Evolutionary conservation across 2,329 filamentous ascomycete genomes (phyloP).

Genomic region (Apiospora saccharicola): DNA sequence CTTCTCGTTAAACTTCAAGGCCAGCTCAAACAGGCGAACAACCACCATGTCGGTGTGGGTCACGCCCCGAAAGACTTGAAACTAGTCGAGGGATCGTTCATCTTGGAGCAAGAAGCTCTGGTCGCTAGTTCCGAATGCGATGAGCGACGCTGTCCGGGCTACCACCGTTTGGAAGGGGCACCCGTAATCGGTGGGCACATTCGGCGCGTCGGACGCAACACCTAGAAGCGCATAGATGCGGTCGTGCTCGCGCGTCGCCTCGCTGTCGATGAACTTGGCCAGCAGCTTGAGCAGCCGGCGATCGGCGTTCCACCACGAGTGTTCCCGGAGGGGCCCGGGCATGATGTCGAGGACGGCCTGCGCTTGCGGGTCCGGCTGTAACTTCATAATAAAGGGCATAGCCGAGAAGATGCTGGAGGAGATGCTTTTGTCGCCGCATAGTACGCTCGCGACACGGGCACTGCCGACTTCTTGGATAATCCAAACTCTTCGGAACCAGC

Average conservation of each 20-base stretch:
- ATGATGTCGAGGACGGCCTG: conserved; percentile 5
- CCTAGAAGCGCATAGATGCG: not conserved
- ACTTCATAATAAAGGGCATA: not conserved
- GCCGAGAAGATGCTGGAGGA: not conserved
- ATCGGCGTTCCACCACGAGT: not conserved
- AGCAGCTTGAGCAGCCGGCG: not conserved
- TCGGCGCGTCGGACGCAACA: not conserved
- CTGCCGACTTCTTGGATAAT: not conserved
- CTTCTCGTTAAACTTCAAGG: too few relatives aligned
- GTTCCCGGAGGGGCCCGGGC: not conserved
- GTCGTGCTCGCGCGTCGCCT: not conserved
- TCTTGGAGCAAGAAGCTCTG: not conserved
- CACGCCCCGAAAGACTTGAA: too few relatives aligned
- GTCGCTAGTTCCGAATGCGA: not conserved
- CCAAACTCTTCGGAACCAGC: conserved; percentile 10
- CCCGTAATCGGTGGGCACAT: not conserved
- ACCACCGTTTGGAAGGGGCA: not conserved
- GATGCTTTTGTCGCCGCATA: not conserved
- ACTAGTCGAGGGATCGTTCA: too few relatives aligned
- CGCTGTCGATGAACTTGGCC: not conserved
- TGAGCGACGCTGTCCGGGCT: not conserved
- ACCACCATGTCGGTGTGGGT: too few relatives aligned
- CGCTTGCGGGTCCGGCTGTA: not conserved
- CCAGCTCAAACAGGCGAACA: too few relatives aligned
- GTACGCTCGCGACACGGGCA: not conserved